Evolutionary conservation across 2,329 filamentous ascomycete genomes (phyloP).

Genomic region (Ophiostoma himal-ulmi): DNA sequence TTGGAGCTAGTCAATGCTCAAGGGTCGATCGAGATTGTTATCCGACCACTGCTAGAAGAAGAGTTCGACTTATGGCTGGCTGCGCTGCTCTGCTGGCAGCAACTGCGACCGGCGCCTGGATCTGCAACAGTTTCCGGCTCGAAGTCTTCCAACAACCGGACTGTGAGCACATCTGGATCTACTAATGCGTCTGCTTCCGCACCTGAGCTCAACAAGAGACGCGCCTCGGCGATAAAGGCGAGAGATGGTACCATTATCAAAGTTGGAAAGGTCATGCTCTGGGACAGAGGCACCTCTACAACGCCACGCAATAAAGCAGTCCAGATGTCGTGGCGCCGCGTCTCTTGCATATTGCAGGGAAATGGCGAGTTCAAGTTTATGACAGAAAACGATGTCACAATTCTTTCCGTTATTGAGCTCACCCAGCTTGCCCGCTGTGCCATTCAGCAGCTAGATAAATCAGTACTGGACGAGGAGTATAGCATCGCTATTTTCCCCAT

Average conservation of each 20-base stretch:
- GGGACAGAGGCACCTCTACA: conserved; percentile 67
- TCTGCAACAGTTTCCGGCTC: conserved; percentile 35
- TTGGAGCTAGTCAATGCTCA: conserved; percentile 52
- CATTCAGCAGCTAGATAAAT: conserved; percentile 82
- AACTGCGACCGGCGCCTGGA: conserved; percentile 50
- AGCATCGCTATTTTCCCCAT: conserved; percentile 95
- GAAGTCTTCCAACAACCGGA: conserved; percentile 33
- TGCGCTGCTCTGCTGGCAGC: conserved; percentile 75
- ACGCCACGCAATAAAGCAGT: conserved; percentile 43
- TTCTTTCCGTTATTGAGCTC: conserved; percentile 78
- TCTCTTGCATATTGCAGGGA: conserved; percentile 90
- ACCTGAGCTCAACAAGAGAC: conserved; percentile 37
- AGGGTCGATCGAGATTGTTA: conserved; percentile 53
- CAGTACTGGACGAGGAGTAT: conserved; percentile 85
- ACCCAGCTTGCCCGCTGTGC: conserved; percentile 84
- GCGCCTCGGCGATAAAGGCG: conserved; percentile 35
- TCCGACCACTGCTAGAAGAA: conserved; percentile 57
- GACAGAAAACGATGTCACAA: conserved; percentile 73
- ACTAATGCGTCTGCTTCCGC: conserved; percentile 28
- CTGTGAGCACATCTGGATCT: conserved; percentile 32
- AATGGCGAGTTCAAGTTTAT: conserved; percentile 91
- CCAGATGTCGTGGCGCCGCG: conserved; percentile 68
- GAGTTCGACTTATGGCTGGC: conserved; percentile 77
- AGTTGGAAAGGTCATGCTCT: conserved; percentile 82
- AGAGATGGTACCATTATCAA: conserved; percentile 87